These are phyloP conservation scores for Phaeotremella fagi DNA, from an alignment of 768 basidiomycete species.

Conservation along the genomic window DNA sequence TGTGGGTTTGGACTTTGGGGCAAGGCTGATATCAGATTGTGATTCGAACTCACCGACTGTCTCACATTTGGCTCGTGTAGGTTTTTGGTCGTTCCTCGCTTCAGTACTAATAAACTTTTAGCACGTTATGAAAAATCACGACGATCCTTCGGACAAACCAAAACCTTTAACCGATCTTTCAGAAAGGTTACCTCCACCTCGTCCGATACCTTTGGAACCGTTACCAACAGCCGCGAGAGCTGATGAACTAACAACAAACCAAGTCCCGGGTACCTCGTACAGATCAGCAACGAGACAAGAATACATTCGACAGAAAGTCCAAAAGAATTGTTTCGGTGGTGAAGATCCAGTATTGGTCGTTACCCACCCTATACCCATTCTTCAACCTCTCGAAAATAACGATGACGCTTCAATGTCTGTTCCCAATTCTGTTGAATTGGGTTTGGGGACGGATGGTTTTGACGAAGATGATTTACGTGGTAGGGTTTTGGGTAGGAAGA, in stretches of 20 bases:
- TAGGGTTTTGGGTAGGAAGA: slow-evolving; percentile 4
- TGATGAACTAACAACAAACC: slow-evolving; percentile 21
- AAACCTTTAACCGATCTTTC: slow-evolving; percentile 14
- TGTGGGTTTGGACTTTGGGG: slow-evolving; percentile 8
- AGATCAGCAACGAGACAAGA: slow-evolving; percentile 9
- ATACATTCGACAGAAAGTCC: slow-evolving; percentile 14
- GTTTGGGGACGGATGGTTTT: background rate
- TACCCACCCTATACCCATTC: slow-evolving; percentile 28
- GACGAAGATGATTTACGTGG: background rate
- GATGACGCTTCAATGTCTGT: background rate
- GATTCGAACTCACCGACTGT: slow-evolving; percentile 15
- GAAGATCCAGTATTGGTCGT: slow-evolving; percentile 26
- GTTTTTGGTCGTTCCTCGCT: background rate
- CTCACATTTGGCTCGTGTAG: slow-evolving; percentile 21
- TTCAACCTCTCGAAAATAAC: slow-evolving; percentile 7
- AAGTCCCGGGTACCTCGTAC: slow-evolving; percentile 15
- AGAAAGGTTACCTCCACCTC: slow-evolving; percentile 3
- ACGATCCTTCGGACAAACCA: slow-evolving; percentile 6
- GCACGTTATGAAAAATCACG: slow-evolving; percentile 28
- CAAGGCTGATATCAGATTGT: slow-evolving; percentile 11
- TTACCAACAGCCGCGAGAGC: slow-evolving; percentile 15
- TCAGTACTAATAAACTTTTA: background rate
- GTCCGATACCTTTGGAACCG: background rate
- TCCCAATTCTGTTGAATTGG: background rate
- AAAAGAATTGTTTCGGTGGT: slow-evolving; percentile 22